A percentile compares a stretch with the other conserved stretches of the same genome.
These are phyloP conservation scores for Alectoria sarmentosa DNA, from an alignment of 495 filamentous ascomycete species.

Conservation along the genomic window DNA sequence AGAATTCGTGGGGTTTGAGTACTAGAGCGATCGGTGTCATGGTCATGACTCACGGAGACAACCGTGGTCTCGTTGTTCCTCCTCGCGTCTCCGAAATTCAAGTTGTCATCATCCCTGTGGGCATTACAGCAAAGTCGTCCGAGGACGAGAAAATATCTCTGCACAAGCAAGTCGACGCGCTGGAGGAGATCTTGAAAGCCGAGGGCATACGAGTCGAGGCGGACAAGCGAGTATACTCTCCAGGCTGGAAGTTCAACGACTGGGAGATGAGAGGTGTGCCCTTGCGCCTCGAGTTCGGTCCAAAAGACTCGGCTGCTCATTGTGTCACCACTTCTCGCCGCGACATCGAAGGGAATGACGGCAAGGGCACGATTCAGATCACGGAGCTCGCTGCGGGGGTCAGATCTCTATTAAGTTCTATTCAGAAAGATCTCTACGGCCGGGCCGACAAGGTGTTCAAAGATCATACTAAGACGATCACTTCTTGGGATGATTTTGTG, in stretches of 20 bases:
- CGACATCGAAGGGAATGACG: slow-evolving; percentile 61
- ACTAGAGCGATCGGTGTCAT: slow-evolving; percentile 95
- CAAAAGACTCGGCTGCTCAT: slow-evolving; percentile 78
- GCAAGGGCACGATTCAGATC: slow-evolving; percentile 71
- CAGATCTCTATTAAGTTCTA: slow-evolving; percentile 74
- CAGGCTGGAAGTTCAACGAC: slow-evolving; percentile 96
- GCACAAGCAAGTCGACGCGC: slow-evolving; percentile 59
- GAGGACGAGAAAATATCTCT: slow-evolving; percentile 69
- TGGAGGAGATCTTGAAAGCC: slow-evolving; percentile 56
- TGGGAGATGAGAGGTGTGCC: slow-evolving; percentile 95
- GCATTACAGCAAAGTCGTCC: slow-evolving; percentile 76
- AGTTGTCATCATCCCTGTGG: slow-evolving; percentile 85
- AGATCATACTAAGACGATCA: slow-evolving; percentile 70
- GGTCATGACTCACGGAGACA: slow-evolving; percentile 95
- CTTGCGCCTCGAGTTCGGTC: slow-evolving; percentile 88
- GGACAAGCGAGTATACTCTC: slow-evolving; percentile 79
- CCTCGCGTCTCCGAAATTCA: slow-evolving; percentile 83
- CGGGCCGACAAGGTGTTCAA: slow-evolving; percentile 72
- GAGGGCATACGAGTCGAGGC: slow-evolving; percentile 62
- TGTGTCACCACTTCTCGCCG: slow-evolving; percentile 80
- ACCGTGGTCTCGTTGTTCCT: slow-evolving; percentile 88
- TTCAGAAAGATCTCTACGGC: slow-evolving; percentile 78
- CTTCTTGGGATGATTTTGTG: slow-evolving; percentile 81
- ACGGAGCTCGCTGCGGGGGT: slow-evolving; percentile 61
- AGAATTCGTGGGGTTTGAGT: slow-evolving; percentile 97